Base-by-base conservation (phyloP, 768 basidiomycete species). In the Lactarius psammicola region DNA sequence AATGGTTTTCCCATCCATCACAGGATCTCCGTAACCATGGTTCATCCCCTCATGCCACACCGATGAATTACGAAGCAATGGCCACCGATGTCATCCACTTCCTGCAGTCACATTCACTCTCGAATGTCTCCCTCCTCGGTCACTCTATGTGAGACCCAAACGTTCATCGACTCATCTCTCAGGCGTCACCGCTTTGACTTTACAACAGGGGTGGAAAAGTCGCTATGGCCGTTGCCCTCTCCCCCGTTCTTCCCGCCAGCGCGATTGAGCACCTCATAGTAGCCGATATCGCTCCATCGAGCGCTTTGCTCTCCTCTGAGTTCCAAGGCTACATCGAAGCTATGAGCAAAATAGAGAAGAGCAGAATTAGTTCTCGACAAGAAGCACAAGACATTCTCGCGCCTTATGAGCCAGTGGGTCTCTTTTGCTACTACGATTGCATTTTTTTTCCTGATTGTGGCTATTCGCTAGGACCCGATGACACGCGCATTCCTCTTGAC, bases 1-100 rank as follows among this genome's bases (percentile, higher is more conserved):
- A 53, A 58, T 28, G 23, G 23, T 8, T 5, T n/a, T 30, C 15
- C n/a, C 9, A 56, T 40, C 33, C 6, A 20, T 10, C 31, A 6
- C 68, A 92, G 90, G 91, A 97, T 75, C 79, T 96, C 28, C 81
- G 95, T n/a, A 97, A 96, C 72, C 94, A 95, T 69, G 95, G 95
- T 1, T 74, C 81, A 20, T 94, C 93, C 0, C 92, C 90, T 0
- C 93, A 94, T 73, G 80, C 78, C 20, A 77, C 77, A 13, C 87
- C 88, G 0, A 90, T 91, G 83, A 86, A 83, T 17, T 95, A 96
- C 74, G 73, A 77, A 11, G 81, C 87, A 42, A 91, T 96, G 92
- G 92, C 92, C 0, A 76, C 77, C 4, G 95, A 97, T 71, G 83
- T 96, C 15, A 75, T 87, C 1, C 78, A 83, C 54, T 93, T 94